These are phyloP conservation scores for Schizophyllum commune DNA, from an alignment of 1,284 basidiomycete genomes.

Conservation along the genomic window DNA sequence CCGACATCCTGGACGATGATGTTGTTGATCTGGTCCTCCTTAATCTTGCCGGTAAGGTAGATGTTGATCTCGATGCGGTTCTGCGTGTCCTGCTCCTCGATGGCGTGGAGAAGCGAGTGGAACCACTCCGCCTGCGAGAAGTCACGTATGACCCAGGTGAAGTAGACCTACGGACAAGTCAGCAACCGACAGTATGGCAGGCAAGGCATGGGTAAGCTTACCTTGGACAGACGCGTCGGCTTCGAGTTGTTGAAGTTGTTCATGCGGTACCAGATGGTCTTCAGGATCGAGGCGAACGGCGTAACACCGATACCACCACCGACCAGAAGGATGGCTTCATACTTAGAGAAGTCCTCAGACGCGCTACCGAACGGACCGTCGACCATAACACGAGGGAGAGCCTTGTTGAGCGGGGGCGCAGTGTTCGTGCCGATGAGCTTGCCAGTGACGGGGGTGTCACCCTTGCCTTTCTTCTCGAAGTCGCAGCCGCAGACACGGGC, in stretches of 20 bases:
- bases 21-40: slow-evolving; percentile 85
- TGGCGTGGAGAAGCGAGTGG: slow-evolving; percentile 84
- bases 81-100: slow-evolving; percentile 83
- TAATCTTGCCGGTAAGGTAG: slow-evolving; percentile 82
- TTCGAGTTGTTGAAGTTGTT: slow-evolving; percentile 70
- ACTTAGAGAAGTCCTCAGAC: slow-evolving; percentile 81
- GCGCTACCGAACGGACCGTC: slow-evolving; percentile 85
- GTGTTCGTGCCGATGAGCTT: slow-evolving; percentile 49
- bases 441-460: slow-evolving; percentile 30
- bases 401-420: slow-evolving; percentile 58
- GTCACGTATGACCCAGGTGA: slow-evolving; percentile 86
- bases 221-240: slow-evolving; percentile 71
- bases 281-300: slow-evolving; percentile 88
- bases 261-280: slow-evolving; percentile 93
- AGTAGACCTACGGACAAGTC: slow-evolving; percentile 49
- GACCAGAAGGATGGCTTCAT: slow-evolving; percentile 77
- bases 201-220: slow-evolving; percentile 10
- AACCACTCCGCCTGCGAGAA: slow-evolving; percentile 87
- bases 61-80: slow-evolving; percentile 86
- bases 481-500: slow-evolving; percentile 80
- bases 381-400: slow-evolving; percentile 83
- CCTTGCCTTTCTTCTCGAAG: slow-evolving; percentile 50
- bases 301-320: slow-evolving; percentile 91
- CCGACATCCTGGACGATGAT: slow-evolving; percentile 87
- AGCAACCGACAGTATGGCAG: not conserved